A percentile compares a stretch with the other conserved stretches of the same genome.
phyloP scores from a whole-genome alignment of 352 stramenopile species.

The Globisporangium spinosum region DNA sequence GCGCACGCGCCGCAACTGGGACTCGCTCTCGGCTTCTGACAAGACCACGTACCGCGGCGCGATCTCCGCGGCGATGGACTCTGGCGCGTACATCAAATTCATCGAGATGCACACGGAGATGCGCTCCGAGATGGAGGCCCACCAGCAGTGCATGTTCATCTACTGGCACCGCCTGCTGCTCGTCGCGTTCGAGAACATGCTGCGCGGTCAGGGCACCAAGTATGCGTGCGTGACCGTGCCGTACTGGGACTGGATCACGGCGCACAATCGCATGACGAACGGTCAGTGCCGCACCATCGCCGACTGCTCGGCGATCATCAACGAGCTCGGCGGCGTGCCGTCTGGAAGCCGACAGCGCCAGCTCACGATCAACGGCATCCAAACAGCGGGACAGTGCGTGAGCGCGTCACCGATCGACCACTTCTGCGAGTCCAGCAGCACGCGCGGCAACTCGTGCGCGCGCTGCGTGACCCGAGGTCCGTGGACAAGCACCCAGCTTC shows the following conservation, averaged over 20 bases:
- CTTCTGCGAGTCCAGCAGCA: constrained; percentile 41
- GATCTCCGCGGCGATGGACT: constrained; percentile 25
- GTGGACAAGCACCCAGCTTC: constrained; percentile 25
- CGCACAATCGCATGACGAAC: constrained; percentile 1
- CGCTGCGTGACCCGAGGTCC: constrained; percentile 37
- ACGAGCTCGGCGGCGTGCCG: constrained; percentile 34
- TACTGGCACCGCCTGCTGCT: constrained; percentile 52
- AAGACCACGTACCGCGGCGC: constrained; percentile 5
- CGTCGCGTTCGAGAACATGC: constrained; percentile 56
- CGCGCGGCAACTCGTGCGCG: constrained; percentile 27
- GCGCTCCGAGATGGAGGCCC: constrained; percentile 21
- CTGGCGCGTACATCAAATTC: constrained; percentile 22
- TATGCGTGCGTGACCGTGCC: constrained; percentile 34
- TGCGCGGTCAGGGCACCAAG: constrained; percentile 30
- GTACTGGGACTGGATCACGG: constrained; percentile 43
- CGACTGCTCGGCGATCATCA: constrained; percentile 22
- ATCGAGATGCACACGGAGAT: constrained; percentile 8
- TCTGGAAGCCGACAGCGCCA: constrained; percentile 16
- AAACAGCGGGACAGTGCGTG: constrained; percentile 33
- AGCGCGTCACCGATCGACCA: constrained; percentile 27
- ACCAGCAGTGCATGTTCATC: constrained; percentile 40
- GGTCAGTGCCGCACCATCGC: constrained; percentile 1
- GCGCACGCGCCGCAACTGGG: neutral
- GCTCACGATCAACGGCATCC: constrained; percentile 24
- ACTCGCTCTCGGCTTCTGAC: neutral